These are phyloP conservation scores for Paraphoma sp. DNA, from an alignment of 2,329 filamentous ascomycete species.

Conservation along the genomic window DNA sequence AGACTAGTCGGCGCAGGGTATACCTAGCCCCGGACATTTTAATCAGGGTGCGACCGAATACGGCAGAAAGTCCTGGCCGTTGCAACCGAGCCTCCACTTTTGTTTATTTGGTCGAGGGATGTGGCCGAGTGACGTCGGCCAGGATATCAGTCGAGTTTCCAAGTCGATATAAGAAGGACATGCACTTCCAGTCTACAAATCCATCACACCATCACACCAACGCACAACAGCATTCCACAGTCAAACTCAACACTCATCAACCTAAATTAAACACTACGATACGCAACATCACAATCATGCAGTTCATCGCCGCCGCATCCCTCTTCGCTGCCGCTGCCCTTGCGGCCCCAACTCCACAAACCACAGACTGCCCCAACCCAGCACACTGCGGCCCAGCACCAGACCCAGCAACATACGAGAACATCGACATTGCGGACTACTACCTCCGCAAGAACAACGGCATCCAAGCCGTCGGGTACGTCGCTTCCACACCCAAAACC, in stretches of 20 bases:
- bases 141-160: not conserved
- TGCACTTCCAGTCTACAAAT: not conserved
- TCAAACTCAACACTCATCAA: not conserved
- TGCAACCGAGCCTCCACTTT: slow-evolving; percentile 5
- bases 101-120: slow-evolving; percentile 6
- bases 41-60: not conserved
- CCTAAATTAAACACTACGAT: not conserved
- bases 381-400: slow-evolving; percentile 20
- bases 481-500: not conserved
- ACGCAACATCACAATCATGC: slow-evolving; percentile 15
- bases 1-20: not conserved
- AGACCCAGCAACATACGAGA: slow-evolving; percentile 21
- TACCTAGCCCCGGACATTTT: not conserved
- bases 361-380: slow-evolving; percentile 28
- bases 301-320: slow-evolving; percentile 25
- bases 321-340: slow-evolving; percentile 24
- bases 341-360: slow-evolving; percentile 26
- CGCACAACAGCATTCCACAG: not conserved
- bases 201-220: slow-evolving; percentile 1
- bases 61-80: not conserved
- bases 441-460: slow-evolving; percentile 24
- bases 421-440: slow-evolving; percentile 27
- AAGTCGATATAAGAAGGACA: slow-evolving; percentile 19
- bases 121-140: slow-evolving; percentile 11
- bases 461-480: slow-evolving; percentile 15